These are phyloP conservation scores for Solanum corneliomulleri DNA, from an alignment of 257 asterid species.

Conservation along the genomic window DNA sequence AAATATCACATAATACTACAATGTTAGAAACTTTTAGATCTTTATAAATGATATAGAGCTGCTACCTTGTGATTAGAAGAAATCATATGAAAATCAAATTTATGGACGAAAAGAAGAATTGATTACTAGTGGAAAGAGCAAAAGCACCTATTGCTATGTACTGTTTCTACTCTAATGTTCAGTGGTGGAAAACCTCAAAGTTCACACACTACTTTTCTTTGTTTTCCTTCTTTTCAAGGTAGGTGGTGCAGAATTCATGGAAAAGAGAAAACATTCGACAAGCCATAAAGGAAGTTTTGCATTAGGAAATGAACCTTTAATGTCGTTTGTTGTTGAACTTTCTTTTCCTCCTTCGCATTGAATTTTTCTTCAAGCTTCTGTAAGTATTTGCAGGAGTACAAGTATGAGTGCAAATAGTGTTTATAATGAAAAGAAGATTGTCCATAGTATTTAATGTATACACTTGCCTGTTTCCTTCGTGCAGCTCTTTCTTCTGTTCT, in stretches of 20 bases:
- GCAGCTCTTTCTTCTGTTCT: conserved; percentile 84
- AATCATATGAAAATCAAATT: not conserved
- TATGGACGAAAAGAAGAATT: not conserved
- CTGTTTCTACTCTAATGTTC: not conserved
- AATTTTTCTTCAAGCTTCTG: conserved; percentile 94
- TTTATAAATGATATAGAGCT: not conserved
- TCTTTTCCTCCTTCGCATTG: conserved; percentile 44
- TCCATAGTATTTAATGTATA: not conserved
- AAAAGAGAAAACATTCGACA: not conserved
- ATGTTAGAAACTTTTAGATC: not conserved
- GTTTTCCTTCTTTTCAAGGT: not conserved
- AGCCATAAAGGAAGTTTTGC: not conserved
- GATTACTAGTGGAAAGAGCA: not conserved
- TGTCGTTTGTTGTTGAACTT: conserved; percentile 45
- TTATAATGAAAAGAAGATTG: not conserved
- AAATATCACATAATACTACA: not conserved
- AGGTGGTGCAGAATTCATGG: not conserved
- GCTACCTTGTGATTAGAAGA: not conserved
- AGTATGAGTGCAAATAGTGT: not conserved
- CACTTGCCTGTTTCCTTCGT: conserved; percentile 75
- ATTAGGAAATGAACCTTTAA: conserved; percentile 35
- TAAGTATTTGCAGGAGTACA: not conserved
- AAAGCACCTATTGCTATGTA: not conserved
- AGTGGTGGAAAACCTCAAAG: not conserved
- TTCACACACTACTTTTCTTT: not conserved